A percentile compares a stretch with the other conserved stretches of the same genome.
phyloP scores from a whole-genome alignment of 2,329 filamentous ascomycete genomes.

The Escovopsis sp. region DNA sequence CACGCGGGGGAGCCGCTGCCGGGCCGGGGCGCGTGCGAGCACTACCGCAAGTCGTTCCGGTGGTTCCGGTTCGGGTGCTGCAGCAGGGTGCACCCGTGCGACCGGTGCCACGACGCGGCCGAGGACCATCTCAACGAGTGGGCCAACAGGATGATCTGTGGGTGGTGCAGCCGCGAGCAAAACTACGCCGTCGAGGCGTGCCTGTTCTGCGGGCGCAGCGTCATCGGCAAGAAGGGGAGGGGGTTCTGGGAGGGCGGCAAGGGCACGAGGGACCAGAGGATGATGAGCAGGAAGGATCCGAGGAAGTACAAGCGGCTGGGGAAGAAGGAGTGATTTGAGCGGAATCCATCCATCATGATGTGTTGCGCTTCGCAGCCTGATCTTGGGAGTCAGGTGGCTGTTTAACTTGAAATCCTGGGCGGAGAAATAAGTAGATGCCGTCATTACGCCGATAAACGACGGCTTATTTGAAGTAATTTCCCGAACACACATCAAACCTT shows the following conservation, averaged over 20 bases:
- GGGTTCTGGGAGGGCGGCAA: conserved; percentile 85
- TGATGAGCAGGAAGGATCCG: conserved; percentile 65
- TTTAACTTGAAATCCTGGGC: no score
- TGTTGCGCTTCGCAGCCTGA: no score
- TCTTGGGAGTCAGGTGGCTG: no score
- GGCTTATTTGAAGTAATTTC: no score
- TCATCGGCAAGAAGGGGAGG: conserved; percentile 48
- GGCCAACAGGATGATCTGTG: conserved; percentile 73
- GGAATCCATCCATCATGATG: no score
- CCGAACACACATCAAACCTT: no score
- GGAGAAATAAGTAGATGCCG: no score
- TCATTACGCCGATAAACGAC: no score
- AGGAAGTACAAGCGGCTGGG: conserved; percentile 54
- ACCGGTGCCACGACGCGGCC: conserved; percentile 59
- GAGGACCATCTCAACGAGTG: conserved; percentile 65
- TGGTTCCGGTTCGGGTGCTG: conserved; percentile 56
- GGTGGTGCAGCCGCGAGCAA: conserved; percentile 68
- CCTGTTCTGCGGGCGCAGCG: conserved; percentile 52
- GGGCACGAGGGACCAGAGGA: conserved; percentile 54
- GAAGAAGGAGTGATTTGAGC: conserved; percentile 3
- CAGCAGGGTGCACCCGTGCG: conserved; percentile 42
- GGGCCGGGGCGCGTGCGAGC: conserved; percentile 35
- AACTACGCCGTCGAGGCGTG: conserved; percentile 65
- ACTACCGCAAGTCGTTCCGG: conserved; percentile 44
- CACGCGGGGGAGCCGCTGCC: conserved; percentile 42